Conservation (phyloP, 1,284 basidiomycete genomes). For the Violaceomyces palustris region DNA sequence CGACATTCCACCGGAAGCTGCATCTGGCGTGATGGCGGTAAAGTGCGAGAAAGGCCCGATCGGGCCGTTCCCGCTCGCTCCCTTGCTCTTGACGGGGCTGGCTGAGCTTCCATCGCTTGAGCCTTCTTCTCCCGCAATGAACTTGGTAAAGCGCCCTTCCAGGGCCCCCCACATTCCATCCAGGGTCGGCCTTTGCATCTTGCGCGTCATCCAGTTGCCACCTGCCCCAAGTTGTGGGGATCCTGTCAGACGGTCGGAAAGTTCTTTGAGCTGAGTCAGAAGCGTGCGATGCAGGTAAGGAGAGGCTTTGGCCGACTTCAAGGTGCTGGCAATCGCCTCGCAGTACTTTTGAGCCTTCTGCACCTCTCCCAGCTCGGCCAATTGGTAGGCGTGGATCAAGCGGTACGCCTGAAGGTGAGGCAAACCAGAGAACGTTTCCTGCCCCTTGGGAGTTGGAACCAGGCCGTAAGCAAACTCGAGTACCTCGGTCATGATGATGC, state of each 20-base stretch:
- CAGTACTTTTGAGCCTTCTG: conserved; percentile 63
- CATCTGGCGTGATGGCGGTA: conserved; percentile 79
- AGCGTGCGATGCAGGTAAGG: conserved; percentile 67
- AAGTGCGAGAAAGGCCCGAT: conserved; percentile 87
- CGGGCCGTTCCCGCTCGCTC: conserved; percentile 37
- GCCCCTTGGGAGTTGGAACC: conserved; percentile 68
- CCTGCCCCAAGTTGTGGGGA: conserved; percentile 58
- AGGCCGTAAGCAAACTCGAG: conserved; percentile 85
- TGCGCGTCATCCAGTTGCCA: conserved; percentile 63
- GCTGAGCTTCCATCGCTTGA: conserved; percentile 51
- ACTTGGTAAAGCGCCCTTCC: conserved; percentile 88
- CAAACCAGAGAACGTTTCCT: conserved; percentile 76
- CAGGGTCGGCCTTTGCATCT: conserved; percentile 69
- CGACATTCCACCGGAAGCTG: conserved; percentile 48
- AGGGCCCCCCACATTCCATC: conserved; percentile 89
- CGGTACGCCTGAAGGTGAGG: conserved; percentile 85
- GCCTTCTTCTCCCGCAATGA: conserved; percentile 68
- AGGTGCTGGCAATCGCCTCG: conserved; percentile 73
- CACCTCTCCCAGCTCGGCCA: conserved; percentile 59
- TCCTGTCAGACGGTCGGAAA: conserved; percentile 76
- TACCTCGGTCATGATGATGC: conserved; percentile 82
- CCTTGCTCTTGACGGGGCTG: conserved; percentile 50
- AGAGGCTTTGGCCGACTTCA: conserved; percentile 62
- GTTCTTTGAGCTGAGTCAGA: conserved; percentile 70
- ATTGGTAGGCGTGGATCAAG: conserved; percentile 68